phyloP scores from a whole-genome alignment of 2,329 filamentous ascomycete species.

The Colletotrichum scovillei region DNA sequence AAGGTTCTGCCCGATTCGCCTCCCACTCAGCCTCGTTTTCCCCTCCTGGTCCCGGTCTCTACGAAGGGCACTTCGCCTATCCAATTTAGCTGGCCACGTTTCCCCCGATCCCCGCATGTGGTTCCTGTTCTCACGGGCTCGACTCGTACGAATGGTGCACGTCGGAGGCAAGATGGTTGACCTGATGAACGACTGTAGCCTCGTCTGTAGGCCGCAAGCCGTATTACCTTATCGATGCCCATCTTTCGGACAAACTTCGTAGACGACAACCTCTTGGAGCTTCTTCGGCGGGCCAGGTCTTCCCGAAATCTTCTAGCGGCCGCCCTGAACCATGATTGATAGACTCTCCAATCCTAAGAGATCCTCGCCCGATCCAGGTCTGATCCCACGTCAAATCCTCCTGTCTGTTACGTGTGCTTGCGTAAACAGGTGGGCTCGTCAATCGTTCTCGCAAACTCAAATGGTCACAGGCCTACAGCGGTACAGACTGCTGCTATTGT shows the following conservation, averaged over 20 bases:
- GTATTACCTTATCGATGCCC: not conserved
- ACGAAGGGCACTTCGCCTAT: not conserved
- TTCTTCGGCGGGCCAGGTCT: constrained; percentile 19
- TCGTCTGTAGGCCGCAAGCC: not conserved
- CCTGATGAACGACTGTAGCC: not conserved
- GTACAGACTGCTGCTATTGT: not conserved
- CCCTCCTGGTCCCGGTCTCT: constrained; percentile 14
- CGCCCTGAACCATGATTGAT: constrained; percentile 22
- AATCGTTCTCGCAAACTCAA: constrained; percentile 32
- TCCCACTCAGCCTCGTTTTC: constrained; percentile 28
- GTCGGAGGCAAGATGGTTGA: not conserved
- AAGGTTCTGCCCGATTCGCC: constrained; percentile 21
- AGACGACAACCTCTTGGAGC: not conserved
- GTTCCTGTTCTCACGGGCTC: not conserved
- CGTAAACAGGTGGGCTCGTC: constrained; percentile 22
- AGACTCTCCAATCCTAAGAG: constrained; percentile 19
- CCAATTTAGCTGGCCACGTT: constrained; percentile 9
- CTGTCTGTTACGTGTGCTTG: constrained; percentile 26
- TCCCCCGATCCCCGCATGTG: not conserved
- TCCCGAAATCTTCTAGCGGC: constrained; percentile 20
- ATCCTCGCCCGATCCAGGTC: constrained; percentile 13
- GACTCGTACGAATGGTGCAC: not conserved
- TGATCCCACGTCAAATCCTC: constrained; percentile 19
- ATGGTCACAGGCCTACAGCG: not conserved
- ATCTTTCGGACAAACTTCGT: not conserved